phyloP scores from a whole-genome alignment of 2,329 filamentous ascomycete species.

The Macrophomina tecta region DNA sequence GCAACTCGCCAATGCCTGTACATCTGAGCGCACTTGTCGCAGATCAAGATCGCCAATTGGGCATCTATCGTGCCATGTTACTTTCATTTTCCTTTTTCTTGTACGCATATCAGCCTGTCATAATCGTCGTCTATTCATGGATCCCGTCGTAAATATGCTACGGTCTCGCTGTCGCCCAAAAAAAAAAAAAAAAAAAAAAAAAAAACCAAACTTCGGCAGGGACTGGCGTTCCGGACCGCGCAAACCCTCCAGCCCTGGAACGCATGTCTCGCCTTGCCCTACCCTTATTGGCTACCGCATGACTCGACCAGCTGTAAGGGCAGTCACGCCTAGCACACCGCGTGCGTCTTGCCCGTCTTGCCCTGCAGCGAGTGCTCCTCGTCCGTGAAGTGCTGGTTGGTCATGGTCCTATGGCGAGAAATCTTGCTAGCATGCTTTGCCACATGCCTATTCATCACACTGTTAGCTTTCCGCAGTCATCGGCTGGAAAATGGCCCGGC shows the following conservation, averaged over 20 bases:
- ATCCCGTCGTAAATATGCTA: background rate
- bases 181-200: too few species aligned
- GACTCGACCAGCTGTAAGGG: background rate
- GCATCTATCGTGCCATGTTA: slow-evolving; percentile 7
- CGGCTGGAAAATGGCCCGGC: background rate
- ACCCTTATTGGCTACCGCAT: background rate
- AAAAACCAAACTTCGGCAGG: background rate
- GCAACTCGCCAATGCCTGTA: slow-evolving; percentile 4
- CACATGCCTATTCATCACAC: slow-evolving; percentile 32
- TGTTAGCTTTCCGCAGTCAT: slow-evolving; percentile 12
- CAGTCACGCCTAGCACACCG: slow-evolving; percentile 67
- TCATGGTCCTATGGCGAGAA: slow-evolving; percentile 40
- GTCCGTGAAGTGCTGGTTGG: slow-evolving; percentile 61
- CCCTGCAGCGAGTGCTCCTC: slow-evolving; percentile 89
- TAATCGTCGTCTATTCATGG: slow-evolving; percentile 9
- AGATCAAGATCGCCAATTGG: slow-evolving; percentile 17
- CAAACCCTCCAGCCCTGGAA: background rate
- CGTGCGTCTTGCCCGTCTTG: slow-evolving; percentile 89
- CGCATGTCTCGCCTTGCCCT: background rate
- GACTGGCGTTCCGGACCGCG: background rate
- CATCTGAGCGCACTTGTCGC: background rate
- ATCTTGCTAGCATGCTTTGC: slow-evolving; percentile 33
- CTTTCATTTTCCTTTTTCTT: background rate
- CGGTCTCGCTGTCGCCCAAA: background rate
- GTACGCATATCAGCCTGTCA: slow-evolving; percentile 3